Conservation (phyloP, 768 basidiomycete genomes). For the Naganishia friedmannii region DNA sequence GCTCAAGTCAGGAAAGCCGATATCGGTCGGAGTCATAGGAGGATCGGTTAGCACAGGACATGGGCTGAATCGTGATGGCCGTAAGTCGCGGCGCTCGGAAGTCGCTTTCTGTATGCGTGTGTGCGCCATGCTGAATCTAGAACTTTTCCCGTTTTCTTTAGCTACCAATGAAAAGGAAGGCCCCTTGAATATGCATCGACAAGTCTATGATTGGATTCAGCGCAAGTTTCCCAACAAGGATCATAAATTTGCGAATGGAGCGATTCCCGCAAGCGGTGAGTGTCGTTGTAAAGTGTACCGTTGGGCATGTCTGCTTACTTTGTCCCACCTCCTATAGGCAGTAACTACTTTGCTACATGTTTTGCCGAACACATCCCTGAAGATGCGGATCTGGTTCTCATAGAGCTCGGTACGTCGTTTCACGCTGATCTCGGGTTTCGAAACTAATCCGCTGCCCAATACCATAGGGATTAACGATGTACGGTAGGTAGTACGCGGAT, state of each 20-base stretch:
- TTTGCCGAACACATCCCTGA: slow-evolving; percentile 47
- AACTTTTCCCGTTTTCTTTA: neutral
- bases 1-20: slow-evolving; percentile 9
- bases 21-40: slow-evolving; percentile 21
- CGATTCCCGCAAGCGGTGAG: slow-evolving; percentile 41
- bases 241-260: slow-evolving; percentile 45
- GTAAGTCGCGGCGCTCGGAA: neutral
- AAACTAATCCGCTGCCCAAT: too few relatives aligned
- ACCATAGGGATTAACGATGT: slow-evolving; percentile 18
- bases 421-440: too few relatives aligned
- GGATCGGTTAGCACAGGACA: slow-evolving; percentile 23
- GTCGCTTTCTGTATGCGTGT: neutral
- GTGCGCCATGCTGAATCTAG: neutral
- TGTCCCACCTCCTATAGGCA: neutral
- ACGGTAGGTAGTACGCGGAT: neutral
- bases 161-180: slow-evolving; percentile 14
- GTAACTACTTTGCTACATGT: slow-evolving; percentile 46
- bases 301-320: neutral
- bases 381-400: slow-evolving; percentile 47
- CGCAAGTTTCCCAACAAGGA: slow-evolving; percentile 16
- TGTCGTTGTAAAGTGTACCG: neutral
- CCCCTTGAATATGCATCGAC: slow-evolving; percentile 22
- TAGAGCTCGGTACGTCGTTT: slow-evolving; percentile 39
- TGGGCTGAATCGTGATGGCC: slow-evolving; percentile 16
- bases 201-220: slow-evolving; percentile 26